These are phyloP conservation scores for Persicaria maculosa DNA, from an alignment of 148 eudicot species.

Conservation along the genomic window DNA sequence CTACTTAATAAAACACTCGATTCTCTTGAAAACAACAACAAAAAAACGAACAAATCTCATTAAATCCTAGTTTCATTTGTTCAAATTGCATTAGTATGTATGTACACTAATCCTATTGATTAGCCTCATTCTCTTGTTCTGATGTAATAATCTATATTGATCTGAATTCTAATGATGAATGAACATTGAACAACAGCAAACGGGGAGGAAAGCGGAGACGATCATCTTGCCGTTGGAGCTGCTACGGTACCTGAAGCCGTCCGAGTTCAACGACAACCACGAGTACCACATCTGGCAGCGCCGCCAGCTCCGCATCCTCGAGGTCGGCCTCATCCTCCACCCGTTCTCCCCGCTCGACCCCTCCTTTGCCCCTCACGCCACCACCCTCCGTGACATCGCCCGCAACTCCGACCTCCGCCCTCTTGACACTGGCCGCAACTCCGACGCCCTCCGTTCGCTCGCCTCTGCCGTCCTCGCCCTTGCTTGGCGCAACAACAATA, in stretches of 20 bases:
- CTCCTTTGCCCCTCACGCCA: slow-evolving; percentile 32
- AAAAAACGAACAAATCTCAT: too few relatives aligned
- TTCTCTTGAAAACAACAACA: too few relatives aligned
- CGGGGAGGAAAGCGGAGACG: slow-evolving; percentile 75
- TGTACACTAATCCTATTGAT: too few relatives aligned
- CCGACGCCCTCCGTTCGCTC: slow-evolving; percentile 58
- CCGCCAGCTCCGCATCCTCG: slow-evolving; percentile 63
- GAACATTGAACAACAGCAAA: slow-evolving; percentile 27
- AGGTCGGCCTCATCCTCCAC: slow-evolving; percentile 56
- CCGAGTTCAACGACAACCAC: slow-evolving; percentile 56
- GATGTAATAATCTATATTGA: neutral
- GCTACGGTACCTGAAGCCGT: slow-evolving; percentile 70
- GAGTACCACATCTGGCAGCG: slow-evolving; percentile 86
- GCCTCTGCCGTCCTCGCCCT: slow-evolving; percentile 53
- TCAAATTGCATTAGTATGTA: too few relatives aligned
- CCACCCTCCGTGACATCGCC: slow-evolving; percentile 38
- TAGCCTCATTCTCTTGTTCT: neutral
- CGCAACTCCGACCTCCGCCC: slow-evolving; percentile 37
- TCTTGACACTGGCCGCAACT: slow-evolving; percentile 59
- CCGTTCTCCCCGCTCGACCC: slow-evolving; percentile 56
- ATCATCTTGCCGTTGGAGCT: slow-evolving; percentile 89
- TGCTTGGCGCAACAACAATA: slow-evolving; percentile 52
- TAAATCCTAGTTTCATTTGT: too few relatives aligned
- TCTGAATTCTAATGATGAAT: neutral
- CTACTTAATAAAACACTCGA: too few relatives aligned